Conservation (phyloP, 2,329 filamentous ascomycete species). For the Zymoseptoria ardabiliae region DNA sequence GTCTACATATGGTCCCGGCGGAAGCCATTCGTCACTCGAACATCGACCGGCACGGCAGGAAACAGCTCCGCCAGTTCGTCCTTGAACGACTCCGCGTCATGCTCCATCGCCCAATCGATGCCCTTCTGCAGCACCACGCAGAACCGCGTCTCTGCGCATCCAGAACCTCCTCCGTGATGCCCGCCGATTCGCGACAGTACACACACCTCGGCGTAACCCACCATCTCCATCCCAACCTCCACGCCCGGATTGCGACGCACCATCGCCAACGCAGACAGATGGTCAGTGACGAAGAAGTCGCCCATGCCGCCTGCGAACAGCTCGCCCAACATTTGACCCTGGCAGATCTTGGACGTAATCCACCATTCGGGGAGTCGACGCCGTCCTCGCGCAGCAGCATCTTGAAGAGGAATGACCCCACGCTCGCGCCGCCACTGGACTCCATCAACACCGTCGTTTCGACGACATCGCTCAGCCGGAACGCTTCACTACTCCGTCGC, state of each 20-base stretch:
- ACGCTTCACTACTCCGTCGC: conserved; percentile 6
- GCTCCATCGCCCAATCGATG: conserved; percentile 1
- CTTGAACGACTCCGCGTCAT: conserved; percentile 9
- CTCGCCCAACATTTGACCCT: conserved; percentile 17
- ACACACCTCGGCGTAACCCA: conserved; percentile 19
- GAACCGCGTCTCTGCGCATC: conserved; percentile 14
- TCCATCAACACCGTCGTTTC: conserved; percentile 18
- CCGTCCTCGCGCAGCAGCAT: conserved; percentile 19
- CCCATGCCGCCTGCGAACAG: conserved; percentile 19
- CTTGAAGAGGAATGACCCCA: conserved; percentile 21
- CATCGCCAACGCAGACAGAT: conserved; percentile 15
- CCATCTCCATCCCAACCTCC: conserved; percentile 13
- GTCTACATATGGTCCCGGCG: conserved; percentile 13
- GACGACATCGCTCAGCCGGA: conserved; percentile 12
- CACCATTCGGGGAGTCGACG: conserved; percentile 11
- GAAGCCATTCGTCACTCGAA: conserved; percentile 2
- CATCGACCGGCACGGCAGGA: too few species aligned
- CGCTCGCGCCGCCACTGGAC: conserved; percentile 16
- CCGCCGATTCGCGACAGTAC: conserved; percentile 15
- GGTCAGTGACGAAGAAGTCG: conserved; percentile 19
- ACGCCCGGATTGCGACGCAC: conserved; percentile 12
- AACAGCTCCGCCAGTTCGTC: conserved; percentile 7
- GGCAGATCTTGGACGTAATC: conserved; percentile 19
- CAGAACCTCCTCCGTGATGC: conserved; percentile 9
- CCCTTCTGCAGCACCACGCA: conserved; percentile 14